Evolutionary conservation across 345 rosid species (phyloP).

Genomic region (Linum lewisii): DNA sequence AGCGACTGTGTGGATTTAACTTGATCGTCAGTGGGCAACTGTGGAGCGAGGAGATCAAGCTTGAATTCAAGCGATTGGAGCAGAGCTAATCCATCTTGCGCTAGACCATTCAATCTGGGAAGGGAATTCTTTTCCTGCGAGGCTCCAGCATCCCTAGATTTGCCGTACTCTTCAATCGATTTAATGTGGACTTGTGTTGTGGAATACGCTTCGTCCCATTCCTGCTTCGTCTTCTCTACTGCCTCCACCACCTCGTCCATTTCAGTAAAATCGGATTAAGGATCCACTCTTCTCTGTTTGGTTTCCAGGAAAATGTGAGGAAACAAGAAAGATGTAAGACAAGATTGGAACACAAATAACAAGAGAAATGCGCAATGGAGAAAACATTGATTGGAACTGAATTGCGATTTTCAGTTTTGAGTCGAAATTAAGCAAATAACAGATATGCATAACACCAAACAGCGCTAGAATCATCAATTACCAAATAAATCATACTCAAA

Average conservation of each 20-base stretch:
- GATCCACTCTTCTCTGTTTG: not conserved
- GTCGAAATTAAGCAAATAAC: no score
- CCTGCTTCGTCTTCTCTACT: slow-evolving; percentile 79
- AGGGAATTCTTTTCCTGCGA: slow-evolving; percentile 39
- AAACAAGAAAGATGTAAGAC: not conserved
- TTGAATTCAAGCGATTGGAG: slow-evolving; percentile 68
- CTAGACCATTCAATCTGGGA: slow-evolving; percentile 66
- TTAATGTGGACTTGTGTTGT: slow-evolving; percentile 42
- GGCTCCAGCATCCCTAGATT: slow-evolving; percentile 27
- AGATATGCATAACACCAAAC: no score
- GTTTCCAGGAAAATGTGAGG: not conserved
- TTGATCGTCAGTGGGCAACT: slow-evolving; percentile 55
- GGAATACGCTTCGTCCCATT: slow-evolving; percentile 62
- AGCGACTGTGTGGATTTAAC: slow-evolving; percentile 43
- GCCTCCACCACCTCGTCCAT: slow-evolving; percentile 83
- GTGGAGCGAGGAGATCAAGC: slow-evolving; percentile 81
- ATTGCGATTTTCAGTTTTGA: no score
- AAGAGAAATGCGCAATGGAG: no score
- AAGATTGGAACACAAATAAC: no score
- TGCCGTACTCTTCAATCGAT: slow-evolving; percentile 58
- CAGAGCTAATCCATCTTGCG: slow-evolving; percentile 35
- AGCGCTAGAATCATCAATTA: no score
- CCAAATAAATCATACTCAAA: no score
- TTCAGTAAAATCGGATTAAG: not conserved
- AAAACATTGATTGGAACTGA: no score